A percentile compares a stretch with the other conserved stretches of the same genome.
These are phyloP conservation scores for Priceomyces haplophilus DNA, from an alignment of 805 yeast species.

Conservation along the genomic window DNA sequence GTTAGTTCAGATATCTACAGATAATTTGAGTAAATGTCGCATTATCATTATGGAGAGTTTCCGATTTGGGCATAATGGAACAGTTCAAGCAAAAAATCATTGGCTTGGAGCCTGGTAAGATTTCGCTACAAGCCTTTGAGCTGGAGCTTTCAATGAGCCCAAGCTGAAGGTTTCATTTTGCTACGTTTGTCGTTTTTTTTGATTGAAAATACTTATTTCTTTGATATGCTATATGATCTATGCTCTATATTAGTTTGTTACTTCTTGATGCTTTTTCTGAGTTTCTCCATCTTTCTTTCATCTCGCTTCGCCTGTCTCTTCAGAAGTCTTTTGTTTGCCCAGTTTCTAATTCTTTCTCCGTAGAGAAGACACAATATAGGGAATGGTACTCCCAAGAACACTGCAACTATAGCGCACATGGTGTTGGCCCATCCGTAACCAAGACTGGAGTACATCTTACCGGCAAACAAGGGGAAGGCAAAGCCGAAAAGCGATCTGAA, in stretches of 20 bases:
- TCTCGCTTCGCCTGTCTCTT: conserved; percentile 21
- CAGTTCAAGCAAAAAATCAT: too few relatives aligned
- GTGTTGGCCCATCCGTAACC: conserved; percentile 43
- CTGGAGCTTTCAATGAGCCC: too few relatives aligned
- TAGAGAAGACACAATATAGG: conserved; percentile 34
- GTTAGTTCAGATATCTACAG: neutral
- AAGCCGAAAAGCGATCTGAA: conserved; percentile 39
- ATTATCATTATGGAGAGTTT: too few relatives aligned
- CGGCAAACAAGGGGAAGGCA: conserved; percentile 36
- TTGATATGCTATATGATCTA: neutral
- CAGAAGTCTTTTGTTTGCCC: conserved; percentile 31
- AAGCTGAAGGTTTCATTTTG: too few relatives aligned
- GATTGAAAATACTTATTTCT: neutral
- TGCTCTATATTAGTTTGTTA: neutral
- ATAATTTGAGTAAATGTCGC: too few relatives aligned
- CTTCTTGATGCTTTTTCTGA: conserved; percentile 2
- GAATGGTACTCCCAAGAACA: conserved; percentile 36
- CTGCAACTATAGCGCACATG: conserved; percentile 33
- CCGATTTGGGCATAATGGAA: too few relatives aligned
- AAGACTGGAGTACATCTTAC: conserved; percentile 30
- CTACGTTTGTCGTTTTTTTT: too few relatives aligned
- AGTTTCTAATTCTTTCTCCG: conserved; percentile 33
- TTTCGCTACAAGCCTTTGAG: too few relatives aligned
- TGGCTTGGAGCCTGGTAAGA: too few relatives aligned
- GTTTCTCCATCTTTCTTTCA: conserved; percentile 16